These are phyloP conservation scores for Serendipita vermifera DNA, from an alignment of 768 basidiomycete genomes.

Conservation along the genomic window DNA sequence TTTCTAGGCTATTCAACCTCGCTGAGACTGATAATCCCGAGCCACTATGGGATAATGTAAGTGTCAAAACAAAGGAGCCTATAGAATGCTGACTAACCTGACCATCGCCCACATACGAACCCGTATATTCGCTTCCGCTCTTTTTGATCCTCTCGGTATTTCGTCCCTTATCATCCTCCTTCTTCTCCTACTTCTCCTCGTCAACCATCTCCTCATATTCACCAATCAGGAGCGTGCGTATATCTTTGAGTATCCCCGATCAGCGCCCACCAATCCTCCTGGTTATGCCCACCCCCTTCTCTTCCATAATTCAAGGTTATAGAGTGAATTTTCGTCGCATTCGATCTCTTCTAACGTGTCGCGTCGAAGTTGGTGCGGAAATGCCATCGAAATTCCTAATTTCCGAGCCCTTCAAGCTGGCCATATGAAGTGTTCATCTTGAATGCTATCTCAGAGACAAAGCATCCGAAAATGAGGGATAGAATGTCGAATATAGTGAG, in stretches of 20 bases:
- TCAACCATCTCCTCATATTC: slow-evolving; percentile 30
- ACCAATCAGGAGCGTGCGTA: slow-evolving; percentile 9
- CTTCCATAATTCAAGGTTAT: slow-evolving; percentile 47
- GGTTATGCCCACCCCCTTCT: slow-evolving; percentile 33
- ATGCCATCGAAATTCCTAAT: slow-evolving; percentile 44
- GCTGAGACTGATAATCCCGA: slow-evolving; percentile 22
- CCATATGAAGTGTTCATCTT: slow-evolving; percentile 65
- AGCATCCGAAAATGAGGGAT: no score
- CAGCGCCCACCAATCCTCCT: slow-evolving; percentile 79
- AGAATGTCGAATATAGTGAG: no score
- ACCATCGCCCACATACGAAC: not conserved
- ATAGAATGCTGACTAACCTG: not conserved
- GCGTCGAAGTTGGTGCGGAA: slow-evolving; percentile 81
- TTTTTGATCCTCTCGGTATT: slow-evolving; percentile 46
- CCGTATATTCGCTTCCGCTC: no score
- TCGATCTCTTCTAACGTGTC: slow-evolving; percentile 24
- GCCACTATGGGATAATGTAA: no score
- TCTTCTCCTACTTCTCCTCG: slow-evolving; percentile 27
- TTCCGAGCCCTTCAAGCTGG: slow-evolving; percentile 23
- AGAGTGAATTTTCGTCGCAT: no score
- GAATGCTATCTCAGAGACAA: slow-evolving; percentile 50
- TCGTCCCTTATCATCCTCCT: no score
- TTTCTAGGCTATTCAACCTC: slow-evolving; percentile 44
- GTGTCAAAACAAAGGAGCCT: not conserved
- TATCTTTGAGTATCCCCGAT: slow-evolving; percentile 68